phyloP scores from a whole-genome alignment of 2,329 filamentous ascomycete species.

The Aspergillus sergii region DNA sequence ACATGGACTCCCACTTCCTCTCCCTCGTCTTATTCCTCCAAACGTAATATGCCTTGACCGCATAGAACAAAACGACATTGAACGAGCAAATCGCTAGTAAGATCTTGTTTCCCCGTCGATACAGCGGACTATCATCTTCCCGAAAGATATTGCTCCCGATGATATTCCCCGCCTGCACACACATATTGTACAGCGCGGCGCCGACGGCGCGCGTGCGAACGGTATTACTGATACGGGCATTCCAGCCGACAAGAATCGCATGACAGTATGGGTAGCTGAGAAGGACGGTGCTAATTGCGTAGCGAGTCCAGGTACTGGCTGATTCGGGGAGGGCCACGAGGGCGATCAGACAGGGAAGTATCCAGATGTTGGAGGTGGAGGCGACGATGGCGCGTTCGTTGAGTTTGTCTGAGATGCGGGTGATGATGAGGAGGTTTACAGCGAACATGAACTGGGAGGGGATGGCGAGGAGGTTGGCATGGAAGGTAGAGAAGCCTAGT shows the following conservation, averaged over 20 bases:
- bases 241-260: slow-evolving; percentile 63
- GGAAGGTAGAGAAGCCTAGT: slow-evolving; percentile 63
- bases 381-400: slow-evolving; percentile 52
- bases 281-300: slow-evolving; percentile 52
- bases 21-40: slow-evolving; percentile 42
- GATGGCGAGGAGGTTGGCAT: slow-evolving; percentile 66
- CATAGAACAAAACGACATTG: slow-evolving; percentile 50
- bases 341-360: slow-evolving; percentile 60
- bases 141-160: slow-evolving; percentile 53
- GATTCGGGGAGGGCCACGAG: slow-evolving; percentile 46
- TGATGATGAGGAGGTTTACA: slow-evolving; percentile 47
- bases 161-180: slow-evolving; percentile 35
- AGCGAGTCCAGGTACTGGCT: slow-evolving; percentile 54
- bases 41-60: slow-evolving; percentile 33
- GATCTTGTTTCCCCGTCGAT: slow-evolving; percentile 56
- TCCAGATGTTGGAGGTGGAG: slow-evolving; percentile 60
- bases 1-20: slow-evolving; percentile 32
- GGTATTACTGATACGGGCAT: slow-evolving; percentile 63
- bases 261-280: slow-evolving; percentile 61
- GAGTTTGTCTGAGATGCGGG: slow-evolving; percentile 50
- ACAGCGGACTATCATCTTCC: slow-evolving; percentile 55
- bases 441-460: slow-evolving; percentile 41
- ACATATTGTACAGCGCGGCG: slow-evolving; percentile 61
- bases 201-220: slow-evolving; percentile 65
- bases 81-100: slow-evolving; percentile 54